A percentile compares a stretch with the other conserved stretches of the same genome.
Conservation (phyloP, 805 yeast species). For the Candida tammaniensis region DNA sequence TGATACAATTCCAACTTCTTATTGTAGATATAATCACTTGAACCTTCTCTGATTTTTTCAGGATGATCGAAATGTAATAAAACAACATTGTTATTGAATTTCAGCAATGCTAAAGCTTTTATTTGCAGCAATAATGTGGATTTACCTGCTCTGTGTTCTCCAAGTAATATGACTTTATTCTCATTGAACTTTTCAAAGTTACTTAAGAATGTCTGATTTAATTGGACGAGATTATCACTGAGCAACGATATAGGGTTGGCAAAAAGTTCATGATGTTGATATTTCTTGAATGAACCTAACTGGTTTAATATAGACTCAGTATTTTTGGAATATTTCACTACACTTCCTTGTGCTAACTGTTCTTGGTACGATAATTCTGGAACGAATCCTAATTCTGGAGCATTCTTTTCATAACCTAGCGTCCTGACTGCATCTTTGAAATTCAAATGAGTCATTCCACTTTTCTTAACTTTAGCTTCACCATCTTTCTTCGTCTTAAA, state of each 20-base stretch:
- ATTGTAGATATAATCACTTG: slow-evolving; percentile 63
- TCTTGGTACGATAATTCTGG: background rate
- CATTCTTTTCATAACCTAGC: slow-evolving; percentile 33
- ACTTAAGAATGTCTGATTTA: slow-evolving; percentile 36
- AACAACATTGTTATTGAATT: slow-evolving; percentile 35
- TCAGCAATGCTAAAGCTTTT: slow-evolving; percentile 49
- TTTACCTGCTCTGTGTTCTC: slow-evolving; percentile 79
- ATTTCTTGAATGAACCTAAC: slow-evolving; percentile 64
- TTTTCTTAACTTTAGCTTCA: slow-evolving; percentile 19
- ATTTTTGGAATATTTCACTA: slow-evolving; percentile 37
- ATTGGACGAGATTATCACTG: slow-evolving; percentile 45
- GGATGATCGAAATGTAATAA: slow-evolving; percentile 66
- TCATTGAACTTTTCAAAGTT: slow-evolving; percentile 24
- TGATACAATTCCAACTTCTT: slow-evolving; percentile 48
- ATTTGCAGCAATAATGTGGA: slow-evolving; percentile 69
- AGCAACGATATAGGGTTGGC: slow-evolving; percentile 57
- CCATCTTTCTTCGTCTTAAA: slow-evolving; percentile 14
- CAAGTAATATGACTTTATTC: slow-evolving; percentile 58
- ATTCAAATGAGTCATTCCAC: slow-evolving; percentile 41
- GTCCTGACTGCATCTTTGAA: slow-evolving; percentile 36
- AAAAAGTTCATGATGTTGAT: slow-evolving; percentile 68
- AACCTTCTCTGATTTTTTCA: slow-evolving; percentile 63
- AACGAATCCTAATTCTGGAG: slow-evolving; percentile 15
- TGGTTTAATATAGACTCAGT: slow-evolving; percentile 44
- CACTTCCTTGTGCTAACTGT: slow-evolving; percentile 7